Evolutionary conservation across 2,329 filamentous ascomycete species (phyloP), one percentile per base, ranked within the genome.

Genomic region (Cladophialophora carrionii): DNA sequence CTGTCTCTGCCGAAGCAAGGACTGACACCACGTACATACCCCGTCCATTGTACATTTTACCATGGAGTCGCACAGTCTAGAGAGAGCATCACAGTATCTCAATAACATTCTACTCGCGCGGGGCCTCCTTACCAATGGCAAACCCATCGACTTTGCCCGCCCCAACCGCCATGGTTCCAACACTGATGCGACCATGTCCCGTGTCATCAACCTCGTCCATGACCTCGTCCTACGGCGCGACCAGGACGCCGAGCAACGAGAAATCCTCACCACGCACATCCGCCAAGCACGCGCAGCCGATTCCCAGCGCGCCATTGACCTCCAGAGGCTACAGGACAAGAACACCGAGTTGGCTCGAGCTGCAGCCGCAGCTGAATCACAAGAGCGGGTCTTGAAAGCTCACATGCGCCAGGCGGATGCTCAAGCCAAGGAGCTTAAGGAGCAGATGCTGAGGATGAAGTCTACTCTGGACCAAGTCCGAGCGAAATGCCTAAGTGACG

Each of bases 141-240:
- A 74, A 56, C 73, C 79, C 8, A 82, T 99, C 77, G 89, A 97
- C 76, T 99, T 99, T 76, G 88, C 90, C 66, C 82, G 87, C 68
- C 89, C 90, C 8, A 86, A 86, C 60, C 82, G 86, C 68, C 84
- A 83, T 65, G 85, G 88, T 68, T 83, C 84, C 20, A 48, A 59
- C 46, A 82, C 86, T 43, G 84, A 85, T 73, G 85, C 84, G 57
- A 90, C 90, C 20, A 94, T 95, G 88, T 89, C 90, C 22, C 87
- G 88, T 70, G 88, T 98, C 72, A 96, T 99, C 79, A 90, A 94
- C 74, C 84, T 99, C 26, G 87, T 99, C 56, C 96, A 99, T 77
- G 95, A 99, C 75, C 79, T 99, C 71, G 91, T 99, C 65, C 77
- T 97, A 66, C 87, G 93, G 71, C 87, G 93, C 81, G 95, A 99